Conservation (phyloP, 371 early-diverging fungal genomes). For the Cokeromyces recurvatus region DNA sequence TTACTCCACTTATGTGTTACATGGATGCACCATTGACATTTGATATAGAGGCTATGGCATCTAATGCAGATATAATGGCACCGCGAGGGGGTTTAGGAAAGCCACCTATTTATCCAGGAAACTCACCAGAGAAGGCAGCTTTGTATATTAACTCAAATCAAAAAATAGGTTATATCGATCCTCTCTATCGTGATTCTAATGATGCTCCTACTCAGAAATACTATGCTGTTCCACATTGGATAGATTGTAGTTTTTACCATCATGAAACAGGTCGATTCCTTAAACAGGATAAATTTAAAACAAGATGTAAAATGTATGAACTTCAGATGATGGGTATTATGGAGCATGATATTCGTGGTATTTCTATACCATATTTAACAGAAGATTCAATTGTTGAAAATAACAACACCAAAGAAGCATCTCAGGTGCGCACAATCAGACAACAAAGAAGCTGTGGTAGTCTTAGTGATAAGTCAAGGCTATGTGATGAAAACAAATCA, state of each 20-base stretch:
- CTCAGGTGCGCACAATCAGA: background rate
- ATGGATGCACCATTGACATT: slow-evolving; percentile 42
- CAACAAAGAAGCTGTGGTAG: slow-evolving; percentile 37
- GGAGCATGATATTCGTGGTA: slow-evolving; percentile 60
- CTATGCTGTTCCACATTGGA: slow-evolving; percentile 89
- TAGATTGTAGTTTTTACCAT: slow-evolving; percentile 87
- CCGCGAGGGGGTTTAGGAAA: slow-evolving; percentile 7
- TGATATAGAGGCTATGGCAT: slow-evolving; percentile 4
- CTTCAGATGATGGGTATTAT: slow-evolving; percentile 80
- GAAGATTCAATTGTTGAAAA: slow-evolving; percentile 2
- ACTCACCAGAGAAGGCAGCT: slow-evolving; percentile 32
- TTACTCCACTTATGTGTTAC: slow-evolving; percentile 86
- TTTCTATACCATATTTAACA: slow-evolving; percentile 53
- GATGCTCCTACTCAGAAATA: slow-evolving; percentile 41
- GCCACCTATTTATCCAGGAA: slow-evolving; percentile 3
- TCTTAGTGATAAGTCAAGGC: slow-evolving; percentile 24
- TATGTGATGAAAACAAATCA: slow-evolving; percentile 14
- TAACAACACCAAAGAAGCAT: background rate
- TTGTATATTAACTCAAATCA: slow-evolving; percentile 9
- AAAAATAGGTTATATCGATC: slow-evolving; percentile 48
- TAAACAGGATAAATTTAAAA: slow-evolving; percentile 54
- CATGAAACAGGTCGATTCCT: slow-evolving; percentile 46
- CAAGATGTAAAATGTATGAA: slow-evolving; percentile 80
- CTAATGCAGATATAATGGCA: slow-evolving; percentile 13
- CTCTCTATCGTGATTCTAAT: slow-evolving; percentile 49